Base-by-base conservation (phyloP, 208 protist species). In the Crithidia mellificae region DNA sequence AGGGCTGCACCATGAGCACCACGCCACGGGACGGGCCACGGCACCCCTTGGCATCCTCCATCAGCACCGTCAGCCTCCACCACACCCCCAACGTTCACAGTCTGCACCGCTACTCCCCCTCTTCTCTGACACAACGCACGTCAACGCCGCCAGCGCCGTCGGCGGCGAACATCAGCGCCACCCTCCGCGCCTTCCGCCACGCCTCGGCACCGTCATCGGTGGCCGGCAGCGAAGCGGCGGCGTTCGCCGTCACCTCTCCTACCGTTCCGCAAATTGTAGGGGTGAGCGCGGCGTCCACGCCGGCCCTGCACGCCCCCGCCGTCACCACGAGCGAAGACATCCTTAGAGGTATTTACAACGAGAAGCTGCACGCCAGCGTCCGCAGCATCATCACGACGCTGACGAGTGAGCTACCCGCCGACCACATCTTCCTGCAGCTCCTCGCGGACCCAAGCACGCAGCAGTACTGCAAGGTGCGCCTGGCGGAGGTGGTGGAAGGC, bases 351-450 rank as follows among this genome's bases (percentile, higher is more conserved):
- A 41, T 83, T 19, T 95, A 95, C 74, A 86, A 82, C 41, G 83
- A 89, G 53, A 91, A 91, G 68, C 77, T 95, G 12, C 80, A 78
- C 20, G 75, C 72, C 36, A 84, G 86, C 51, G 77, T 91, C 7
- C 65, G 75, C 36, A 78, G 73, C 58, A 84, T 95, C 57, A 65
- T 90, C 24, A 69, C 71, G 47, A 77, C 86, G 0, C 75, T 93
- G 32, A 55, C 66, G n/a, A 52, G 61, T 5, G 85, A 90, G 50
- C 63, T 92, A 3, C 90, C 90, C 11, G 65, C 66, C 17, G 90
- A 95, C 51, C 84, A 93, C 64, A 78, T 95, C 12, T 88, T 93
- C 41, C 58, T 77, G 46, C 90, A 95, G 79, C 84, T 95, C 34
- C 20, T 92, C 44, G 69, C 71, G 7, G 90, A 95, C 69, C 58